Percentiles rank a stretch among this genome's conserved stretches.
Conservation (phyloP, 2,329 filamentous ascomycete genomes). For the Arachnomyces sp. region DNA sequence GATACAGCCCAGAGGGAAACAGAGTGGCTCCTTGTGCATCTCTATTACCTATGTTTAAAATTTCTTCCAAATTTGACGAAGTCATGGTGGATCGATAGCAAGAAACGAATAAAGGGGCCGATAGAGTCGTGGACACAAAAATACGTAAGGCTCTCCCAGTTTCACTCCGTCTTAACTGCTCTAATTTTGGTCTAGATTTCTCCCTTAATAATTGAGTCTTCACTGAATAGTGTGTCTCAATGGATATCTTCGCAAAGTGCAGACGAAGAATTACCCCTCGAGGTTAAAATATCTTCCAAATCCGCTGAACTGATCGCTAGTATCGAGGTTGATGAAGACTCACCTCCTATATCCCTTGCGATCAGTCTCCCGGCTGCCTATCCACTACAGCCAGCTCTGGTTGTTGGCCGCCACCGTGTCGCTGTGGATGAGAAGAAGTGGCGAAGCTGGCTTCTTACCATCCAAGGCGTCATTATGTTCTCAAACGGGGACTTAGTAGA, state of each 20-base stretch:
- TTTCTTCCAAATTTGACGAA: constrained; percentile 73
- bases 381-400: constrained; percentile 70
- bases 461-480: constrained; percentile 88
- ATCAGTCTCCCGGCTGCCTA: constrained; percentile 74
- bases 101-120: constrained; percentile 68
- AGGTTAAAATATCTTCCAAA: constrained; percentile 63
- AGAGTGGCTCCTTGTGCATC: constrained; percentile 74
- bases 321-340: constrained; percentile 82
- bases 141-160: constrained; percentile 64
- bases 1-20: constrained; percentile 64
- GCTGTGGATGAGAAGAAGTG: constrained; percentile 87
- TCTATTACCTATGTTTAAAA: constrained; percentile 76
- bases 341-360: constrained; percentile 72
- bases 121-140: constrained; percentile 81
- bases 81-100: constrained; percentile 74
- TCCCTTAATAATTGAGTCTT: constrained; percentile 33
- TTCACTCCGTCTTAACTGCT: background rate
- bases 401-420: constrained; percentile 72
- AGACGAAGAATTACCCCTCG: constrained; percentile 48
- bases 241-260: constrained; percentile 37
- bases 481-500: constrained; percentile 84
- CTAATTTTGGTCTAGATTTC: constrained; percentile 27
- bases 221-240: constrained; percentile 32
- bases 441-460: constrained; percentile 81
- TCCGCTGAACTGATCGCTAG: constrained; percentile 72